Percentiles rank a stretch among this genome's conserved stretches.
These are phyloP conservation scores for Penicillium tannophilum DNA, from an alignment of 495 filamentous ascomycete species.

Conservation along the genomic window DNA sequence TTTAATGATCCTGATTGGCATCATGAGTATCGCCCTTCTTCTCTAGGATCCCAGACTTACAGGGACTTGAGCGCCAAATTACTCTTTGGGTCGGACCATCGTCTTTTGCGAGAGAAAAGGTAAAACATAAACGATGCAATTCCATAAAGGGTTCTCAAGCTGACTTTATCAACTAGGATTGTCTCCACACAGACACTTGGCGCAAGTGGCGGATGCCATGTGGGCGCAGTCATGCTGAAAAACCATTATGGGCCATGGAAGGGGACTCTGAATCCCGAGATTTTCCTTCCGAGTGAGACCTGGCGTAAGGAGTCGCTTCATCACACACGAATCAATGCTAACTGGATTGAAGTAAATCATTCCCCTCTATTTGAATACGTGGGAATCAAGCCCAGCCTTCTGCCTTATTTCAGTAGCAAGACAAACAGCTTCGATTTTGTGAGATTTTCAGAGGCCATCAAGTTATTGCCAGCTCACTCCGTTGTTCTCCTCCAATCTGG, in stretches of 20 bases:
- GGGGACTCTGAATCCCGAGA: conserved; percentile 5
- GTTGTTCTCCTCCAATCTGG: conserved; percentile 20
- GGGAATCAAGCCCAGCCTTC: conserved; percentile 14
- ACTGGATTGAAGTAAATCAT: conserved; percentile 17
- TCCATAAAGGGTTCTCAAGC: not conserved
- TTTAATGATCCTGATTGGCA: conserved; percentile 21
- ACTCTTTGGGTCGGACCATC: conserved; percentile 18
- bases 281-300: conserved; percentile 18
- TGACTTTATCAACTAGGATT: conserved; percentile 7
- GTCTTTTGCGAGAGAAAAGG: conserved; percentile 20
- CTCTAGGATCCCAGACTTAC: conserved; percentile 16
- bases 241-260: conserved; percentile 23
- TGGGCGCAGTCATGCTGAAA: conserved; percentile 13
- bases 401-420: conserved; percentile 18
- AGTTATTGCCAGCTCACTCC: conserved; percentile 17
- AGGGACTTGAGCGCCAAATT: conserved; percentile 15
- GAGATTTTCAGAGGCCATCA: conserved; percentile 9
- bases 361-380: conserved; percentile 12
- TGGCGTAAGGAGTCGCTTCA: conserved; percentile 9
- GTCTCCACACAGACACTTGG: conserved; percentile 18
- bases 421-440: conserved; percentile 19
- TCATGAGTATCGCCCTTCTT: conserved; percentile 20
- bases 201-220: conserved; percentile 21
- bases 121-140: not conserved
- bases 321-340: not conserved